Conservation (phyloP, 495 filamentous ascomycete genomes). For the Talaromyces nanjingensis region DNA sequence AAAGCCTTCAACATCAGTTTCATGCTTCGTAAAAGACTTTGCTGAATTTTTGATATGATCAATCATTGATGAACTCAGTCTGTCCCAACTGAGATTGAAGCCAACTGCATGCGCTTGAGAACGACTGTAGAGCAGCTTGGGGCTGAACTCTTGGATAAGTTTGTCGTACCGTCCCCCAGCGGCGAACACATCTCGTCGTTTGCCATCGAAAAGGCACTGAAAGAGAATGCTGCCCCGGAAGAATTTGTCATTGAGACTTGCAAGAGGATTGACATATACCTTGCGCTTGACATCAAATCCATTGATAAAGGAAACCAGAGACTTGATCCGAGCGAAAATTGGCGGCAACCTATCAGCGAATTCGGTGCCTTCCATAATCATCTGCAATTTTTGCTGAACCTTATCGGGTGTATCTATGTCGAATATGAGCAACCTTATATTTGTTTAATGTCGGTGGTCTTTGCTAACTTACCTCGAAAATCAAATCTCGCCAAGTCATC, state of each 20-base stretch:
- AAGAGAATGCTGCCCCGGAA: conserved; percentile 85
- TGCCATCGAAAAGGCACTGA: conserved; percentile 83
- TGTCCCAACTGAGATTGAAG: conserved; percentile 86
- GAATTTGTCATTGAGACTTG: conserved; percentile 87
- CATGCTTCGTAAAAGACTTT: conserved; percentile 63
- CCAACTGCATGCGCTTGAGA: conserved; percentile 69
- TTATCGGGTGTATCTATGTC: conserved; percentile 60
- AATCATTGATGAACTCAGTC: conserved; percentile 59
- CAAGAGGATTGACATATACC: conserved; percentile 77
- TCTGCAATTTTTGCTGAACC: conserved; percentile 63
- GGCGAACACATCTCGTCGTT: conserved; percentile 78
- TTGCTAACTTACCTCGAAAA: conserved; percentile 57
- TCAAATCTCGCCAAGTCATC: conserved; percentile 90
- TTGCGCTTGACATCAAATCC: conserved; percentile 68
- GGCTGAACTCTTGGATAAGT: conserved; percentile 54
- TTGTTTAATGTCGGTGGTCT: background rate
- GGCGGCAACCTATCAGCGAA: conserved; percentile 59
- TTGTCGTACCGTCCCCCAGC: conserved; percentile 91
- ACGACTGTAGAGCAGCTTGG: conserved; percentile 30
- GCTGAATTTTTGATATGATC: conserved; percentile 52
- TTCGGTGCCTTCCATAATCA: conserved; percentile 64
- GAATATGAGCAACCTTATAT: background rate
- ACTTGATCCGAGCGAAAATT: conserved; percentile 69
- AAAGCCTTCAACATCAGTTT: conserved; percentile 37
- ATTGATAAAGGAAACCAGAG: conserved; percentile 68